Base-by-base conservation (phyloP, 23 red algal species). In the Cyanidium caldarium region DNA sequence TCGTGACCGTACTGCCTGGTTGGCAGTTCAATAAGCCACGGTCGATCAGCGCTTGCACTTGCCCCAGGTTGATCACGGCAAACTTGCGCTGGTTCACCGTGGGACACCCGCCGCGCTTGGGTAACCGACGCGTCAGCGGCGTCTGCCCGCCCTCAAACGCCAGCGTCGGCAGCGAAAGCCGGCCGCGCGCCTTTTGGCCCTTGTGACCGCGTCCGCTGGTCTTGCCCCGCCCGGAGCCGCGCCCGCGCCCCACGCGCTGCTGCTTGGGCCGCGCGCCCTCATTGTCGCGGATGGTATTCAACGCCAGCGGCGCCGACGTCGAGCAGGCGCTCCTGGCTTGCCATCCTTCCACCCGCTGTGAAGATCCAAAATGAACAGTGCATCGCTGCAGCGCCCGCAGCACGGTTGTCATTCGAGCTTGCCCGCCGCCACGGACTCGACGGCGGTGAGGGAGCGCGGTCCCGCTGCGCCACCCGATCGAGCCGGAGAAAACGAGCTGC, bases 111-210 rank as follows among this genome's bases (percentile, higher is more conserved):
- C 51, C 51, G 31, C 51, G 51, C 23, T 61, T 61, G 2, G 92
- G 92, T 23, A 98, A 5, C 19, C 92, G 68, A 35, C 92, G 76
- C 41, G 85, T 80, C 30, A 98, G 58, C 30, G 92, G 92, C 17
- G 84, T 98, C 77, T 98, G 92, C 34, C 92, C 92, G 25, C 92
- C 92, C 68, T 98, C 92, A 85, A 98, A 98, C 10, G 21, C 7
- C 51, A 16, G 19, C n/a, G n/a, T 28, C 7, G 51, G 51, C 7
- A 61, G 23, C 19, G 51, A 61, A 21, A 28, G 31, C 7, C 51
- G n/a, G 1, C 83, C 83, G 15, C 92, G 79, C 39, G 80, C 80
- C 44, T 98, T 87, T 39, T 98, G 92, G 5, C 92, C 92, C 10
- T 84, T 73, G 66, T 87, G 82, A 14, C 92, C 92, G 65, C 86